Conservation (phyloP, 768 basidiomycete genomes). For the Botryobasidium botryosum region DNA sequence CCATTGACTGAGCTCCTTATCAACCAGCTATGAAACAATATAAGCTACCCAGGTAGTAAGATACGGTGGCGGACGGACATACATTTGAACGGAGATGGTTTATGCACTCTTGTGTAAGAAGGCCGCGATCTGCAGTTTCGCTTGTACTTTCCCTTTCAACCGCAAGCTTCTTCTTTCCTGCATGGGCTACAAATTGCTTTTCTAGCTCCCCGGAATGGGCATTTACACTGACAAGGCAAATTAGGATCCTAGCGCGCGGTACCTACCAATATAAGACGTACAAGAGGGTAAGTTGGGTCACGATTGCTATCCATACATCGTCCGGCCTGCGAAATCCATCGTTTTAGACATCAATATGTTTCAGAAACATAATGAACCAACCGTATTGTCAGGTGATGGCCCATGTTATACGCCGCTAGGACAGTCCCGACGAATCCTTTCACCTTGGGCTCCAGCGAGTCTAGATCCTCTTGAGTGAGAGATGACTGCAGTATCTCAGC, state of each 20-base stretch:
- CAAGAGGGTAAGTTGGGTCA: constrained; percentile 1
- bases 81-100: not conserved
- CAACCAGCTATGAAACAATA: too few relatives aligned
- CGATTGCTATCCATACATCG: constrained; percentile 4
- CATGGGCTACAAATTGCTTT: not conserved
- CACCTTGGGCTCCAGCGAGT: too few relatives aligned
- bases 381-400: constrained; percentile 2
- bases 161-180: not conserved
- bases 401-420: not conserved
- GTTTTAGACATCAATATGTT: too few relatives aligned
- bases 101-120: not conserved
- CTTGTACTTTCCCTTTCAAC: not conserved
- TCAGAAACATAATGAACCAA: not conserved
- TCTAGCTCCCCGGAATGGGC: not conserved
- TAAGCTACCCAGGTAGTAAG: too few relatives aligned
- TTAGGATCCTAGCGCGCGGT: not conserved
- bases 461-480: too few relatives aligned
- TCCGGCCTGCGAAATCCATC: constrained; percentile 3
- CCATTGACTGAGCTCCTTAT: not conserved
- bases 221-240: not conserved
- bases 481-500: too few relatives aligned
- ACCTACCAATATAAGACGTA: not conserved
- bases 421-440: constrained; percentile 3
- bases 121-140: not conserved
- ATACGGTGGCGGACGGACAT: not conserved